Conservation (phyloP, 805 yeast genomes). For the Metschnikowia baotianmanensis region DNA sequence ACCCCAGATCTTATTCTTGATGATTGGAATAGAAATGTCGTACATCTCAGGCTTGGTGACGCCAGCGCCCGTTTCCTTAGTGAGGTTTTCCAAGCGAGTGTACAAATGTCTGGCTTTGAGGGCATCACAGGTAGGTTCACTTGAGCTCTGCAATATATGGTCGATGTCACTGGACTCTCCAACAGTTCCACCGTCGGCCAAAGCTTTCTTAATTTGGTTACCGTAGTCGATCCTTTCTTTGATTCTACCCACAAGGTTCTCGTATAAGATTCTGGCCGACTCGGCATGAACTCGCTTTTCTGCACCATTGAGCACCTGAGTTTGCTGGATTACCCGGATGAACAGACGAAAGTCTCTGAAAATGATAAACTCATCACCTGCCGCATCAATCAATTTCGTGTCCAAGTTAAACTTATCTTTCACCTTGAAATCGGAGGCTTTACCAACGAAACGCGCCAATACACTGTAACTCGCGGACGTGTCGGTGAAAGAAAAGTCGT, state of each 20-base stretch:
- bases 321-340: conserved; percentile 29
- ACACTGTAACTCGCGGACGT: conserved; percentile 36
- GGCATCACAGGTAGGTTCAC: conserved; percentile 1
- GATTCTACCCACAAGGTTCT: conserved; percentile 26
- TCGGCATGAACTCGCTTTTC: conserved; percentile 16
- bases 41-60: conserved; percentile 14
- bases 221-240: conserved; percentile 29
- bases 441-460: conserved; percentile 41
- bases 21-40: conserved; percentile 32
- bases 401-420: conserved; percentile 28
- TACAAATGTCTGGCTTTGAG: conserved; percentile 18
- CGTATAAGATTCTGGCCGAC: conserved; percentile 15
- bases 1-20: conserved; percentile 31
- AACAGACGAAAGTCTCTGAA: conserved; percentile 28
- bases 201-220: conserved; percentile 18
- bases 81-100: conserved; percentile 10
- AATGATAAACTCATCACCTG: conserved; percentile 41
- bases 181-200: conserved; percentile 1
- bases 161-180: too few relatives aligned
- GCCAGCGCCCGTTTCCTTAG: conserved; percentile 1
- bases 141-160: background rate
- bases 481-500: conserved; percentile 34
- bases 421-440: conserved; percentile 35
- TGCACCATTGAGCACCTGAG: conserved; percentile 11
- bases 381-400: conserved; percentile 31